Base-by-base conservation (phyloP, 495 filamentous ascomycete genomes). In the Penicillium silybi region DNA sequence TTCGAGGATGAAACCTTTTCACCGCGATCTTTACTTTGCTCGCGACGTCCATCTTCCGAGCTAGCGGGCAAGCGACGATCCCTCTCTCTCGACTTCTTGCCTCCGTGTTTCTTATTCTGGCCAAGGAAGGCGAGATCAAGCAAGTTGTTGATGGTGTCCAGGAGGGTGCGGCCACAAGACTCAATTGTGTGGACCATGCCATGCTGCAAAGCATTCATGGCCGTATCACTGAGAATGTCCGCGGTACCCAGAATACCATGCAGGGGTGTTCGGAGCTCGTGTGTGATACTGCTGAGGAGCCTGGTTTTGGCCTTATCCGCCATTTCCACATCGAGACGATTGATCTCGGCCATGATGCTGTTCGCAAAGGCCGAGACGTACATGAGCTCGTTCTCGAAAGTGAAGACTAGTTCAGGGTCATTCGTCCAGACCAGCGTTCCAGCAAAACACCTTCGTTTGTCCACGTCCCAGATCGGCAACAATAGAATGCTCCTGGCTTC, bases 81-180 rank as follows among this genome's bases (percentile, higher is more conserved):
- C 11, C 13, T 32, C 4, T 32, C 29, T 32, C 29, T 10, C 4
- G 11, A 13, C 29, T 32, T 32, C 8, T 32, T 32, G 6, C 13
- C 3, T 11, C n/a, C 3, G 17, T n/a, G 17, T 1, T 20, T 29
- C 25, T 19, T 13, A 10, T 15, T 46, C 25, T 46, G n/a, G 25
- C 23, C 29, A 18, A 46, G 19, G 25, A 29, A 32, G 0, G 77
- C 72, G 54, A 80, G 78, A 54, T 85, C 82, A 0, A 86, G 58
- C 61, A 84, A 67, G 60, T 88, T 81, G 50, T 87, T 82, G 53
- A 89, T 83, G 0, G 83, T 87, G 55, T 88, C 85, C 9, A 90
- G 70, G 0, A 89, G 65, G 0, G 85, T 88, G 37, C 77, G 78
- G 4, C 81, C 83, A 46, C 83, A 89, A 1, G 79, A 79, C 34